Base-by-base conservation (phyloP, 164 flowering plant species). In the Warburgia ugandensis region DNA sequence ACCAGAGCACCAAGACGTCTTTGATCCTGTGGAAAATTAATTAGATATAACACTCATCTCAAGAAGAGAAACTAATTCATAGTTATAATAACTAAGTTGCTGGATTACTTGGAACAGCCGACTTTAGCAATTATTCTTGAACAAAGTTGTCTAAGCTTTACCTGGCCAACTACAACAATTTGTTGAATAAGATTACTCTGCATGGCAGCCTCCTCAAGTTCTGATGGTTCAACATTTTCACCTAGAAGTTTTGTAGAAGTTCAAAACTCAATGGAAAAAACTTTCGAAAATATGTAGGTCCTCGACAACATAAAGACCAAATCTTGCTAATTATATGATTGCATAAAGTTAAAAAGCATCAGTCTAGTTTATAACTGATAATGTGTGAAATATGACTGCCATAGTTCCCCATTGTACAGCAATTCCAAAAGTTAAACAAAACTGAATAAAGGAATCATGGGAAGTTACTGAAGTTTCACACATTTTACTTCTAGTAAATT, bases 91-190 rank as follows among this genome's bases (percentile, higher is more conserved):
- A 14, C 39, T 37, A 10, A 37, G 17, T 20, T 4, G 17, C 16
- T 7, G 14, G 14, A 48, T 29, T 9, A 16, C 10, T 48, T n/a
- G n/a, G n/a, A n/a, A n/a, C n/a, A 12, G 38, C 17, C 1, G 31
- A 31, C 12, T 16, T 7, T 29, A 14, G 25, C 12, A 30, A 8
- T 11, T 13, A 11, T 32, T 31, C 4, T 28, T 8, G 44, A 20
- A 6, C 14, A 17, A 1, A 56, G 12, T 26, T 20, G 32, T 11
- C 48, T 6, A 3, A 45, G 11, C 14, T 17, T 40, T 57, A 84
- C 97, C 96, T 91, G 97, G 68, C 97, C 97, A 62, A 91, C 66
- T 61, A 91, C 94, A 31, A 91, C 85, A 53, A 91, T 83, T 62
- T 91, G 97, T 33, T 79, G 89, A 59, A 91, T 83, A 6, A 86